phyloP scores from a whole-genome alignment of 2,329 filamentous ascomycete genomes.

The Aspergillus carbonarius region DNA sequence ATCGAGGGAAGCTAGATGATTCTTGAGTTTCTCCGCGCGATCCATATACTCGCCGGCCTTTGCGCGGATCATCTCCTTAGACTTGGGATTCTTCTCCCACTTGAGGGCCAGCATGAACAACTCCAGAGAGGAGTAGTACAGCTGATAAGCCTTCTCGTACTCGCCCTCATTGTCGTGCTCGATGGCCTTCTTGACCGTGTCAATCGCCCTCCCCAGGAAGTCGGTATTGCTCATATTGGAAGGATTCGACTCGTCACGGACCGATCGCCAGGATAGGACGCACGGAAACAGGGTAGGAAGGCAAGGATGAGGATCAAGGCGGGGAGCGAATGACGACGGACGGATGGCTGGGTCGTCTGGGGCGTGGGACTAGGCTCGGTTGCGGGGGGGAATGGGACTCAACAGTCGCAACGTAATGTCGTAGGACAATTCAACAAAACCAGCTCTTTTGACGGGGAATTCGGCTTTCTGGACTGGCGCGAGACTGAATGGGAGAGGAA shows the following conservation, averaged over 20 bases:
- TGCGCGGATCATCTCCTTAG: slow-evolving; percentile 94
- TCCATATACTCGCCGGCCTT: slow-evolving; percentile 98
- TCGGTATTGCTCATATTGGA: slow-evolving; percentile 87
- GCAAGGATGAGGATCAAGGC: background rate
- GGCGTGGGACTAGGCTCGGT: slow-evolving; percentile 13
- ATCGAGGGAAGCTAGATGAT: slow-evolving; percentile 70
- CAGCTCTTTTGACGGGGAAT: background rate
- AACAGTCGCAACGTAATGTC: background rate
- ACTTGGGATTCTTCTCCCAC: slow-evolving; percentile 98
- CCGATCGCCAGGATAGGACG: background rate
- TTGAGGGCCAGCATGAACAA: slow-evolving; percentile 98
- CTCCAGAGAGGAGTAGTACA: slow-evolving; percentile 94
- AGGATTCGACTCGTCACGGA: slow-evolving; percentile 7
- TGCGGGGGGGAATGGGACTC: background rate
- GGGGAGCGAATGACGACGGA: slow-evolving; percentile 11
- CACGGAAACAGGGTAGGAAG: background rate
- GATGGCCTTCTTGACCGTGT: slow-evolving; percentile 96
- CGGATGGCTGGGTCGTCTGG: slow-evolving; percentile 12
- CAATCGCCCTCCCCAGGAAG: slow-evolving; percentile 94
- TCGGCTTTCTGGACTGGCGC: background rate
- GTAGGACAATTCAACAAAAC: background rate
- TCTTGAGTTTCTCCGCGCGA: slow-evolving; percentile 95
- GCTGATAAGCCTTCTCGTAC: slow-evolving; percentile 94
- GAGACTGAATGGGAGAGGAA: slow-evolving; percentile 3
- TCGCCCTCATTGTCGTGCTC: slow-evolving; percentile 92